Percentiles rank a stretch among this genome's conserved stretches.
phyloP scores from a whole-genome alignment of 345 rosid species.

The Erysimum cheiranthoides region DNA sequence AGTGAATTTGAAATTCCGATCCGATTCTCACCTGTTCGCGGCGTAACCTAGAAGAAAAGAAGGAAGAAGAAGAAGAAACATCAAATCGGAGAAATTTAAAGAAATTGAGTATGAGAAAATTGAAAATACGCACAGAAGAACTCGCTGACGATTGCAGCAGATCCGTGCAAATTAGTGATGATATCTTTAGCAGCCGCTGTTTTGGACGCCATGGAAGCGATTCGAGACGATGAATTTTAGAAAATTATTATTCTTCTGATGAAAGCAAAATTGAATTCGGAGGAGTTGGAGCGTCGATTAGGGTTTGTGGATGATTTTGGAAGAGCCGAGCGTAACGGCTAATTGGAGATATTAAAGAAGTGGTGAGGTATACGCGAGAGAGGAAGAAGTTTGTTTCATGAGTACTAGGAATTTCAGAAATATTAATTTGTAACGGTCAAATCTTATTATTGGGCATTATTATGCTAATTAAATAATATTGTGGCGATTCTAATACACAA shows the following conservation, averaged over 20 bases:
- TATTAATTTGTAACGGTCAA: no score
- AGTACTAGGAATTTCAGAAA: no score
- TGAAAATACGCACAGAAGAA: conserved; percentile 66
- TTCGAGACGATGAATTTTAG: not conserved
- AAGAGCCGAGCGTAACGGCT: no score
- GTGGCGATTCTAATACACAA: no score
- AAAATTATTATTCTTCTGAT: not conserved
- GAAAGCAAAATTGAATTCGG: not conserved
- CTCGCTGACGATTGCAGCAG: conserved; percentile 97
- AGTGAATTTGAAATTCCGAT: conserved; percentile 3
- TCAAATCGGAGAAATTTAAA: not conserved
- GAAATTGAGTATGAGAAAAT: not conserved
- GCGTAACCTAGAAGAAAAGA: conserved; percentile 74
- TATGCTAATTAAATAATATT: no score
- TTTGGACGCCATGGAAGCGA: conserved; percentile 63
- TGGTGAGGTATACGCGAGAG: no score
- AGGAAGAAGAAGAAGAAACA: conserved; percentile 15
- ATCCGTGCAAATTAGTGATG: conserved; percentile 95
- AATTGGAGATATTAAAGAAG: no score
- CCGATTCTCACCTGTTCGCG: conserved; percentile 75
- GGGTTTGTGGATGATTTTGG: conserved; percentile 23
- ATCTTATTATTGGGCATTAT: no score
- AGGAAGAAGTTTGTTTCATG: no score
- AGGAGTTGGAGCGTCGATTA: not conserved
- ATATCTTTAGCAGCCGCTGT: conserved; percentile 87